Evolutionary conservation across 441 rosid species (phyloP), one percentile per base, ranked within the genome.

Genomic region (Pelargonium exstipulatum): DNA sequence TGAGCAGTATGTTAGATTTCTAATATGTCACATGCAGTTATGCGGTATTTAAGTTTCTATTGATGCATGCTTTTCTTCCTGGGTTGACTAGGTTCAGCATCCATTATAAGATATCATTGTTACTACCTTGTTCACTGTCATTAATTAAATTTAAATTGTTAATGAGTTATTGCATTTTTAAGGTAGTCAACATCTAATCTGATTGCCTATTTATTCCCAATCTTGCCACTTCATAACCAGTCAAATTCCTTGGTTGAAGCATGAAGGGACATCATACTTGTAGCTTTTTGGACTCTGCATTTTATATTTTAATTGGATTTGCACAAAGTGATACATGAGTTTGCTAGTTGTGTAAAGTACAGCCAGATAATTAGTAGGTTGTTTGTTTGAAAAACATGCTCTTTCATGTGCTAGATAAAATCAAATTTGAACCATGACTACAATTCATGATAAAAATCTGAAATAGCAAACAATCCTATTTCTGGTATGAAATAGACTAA

Each of bases 171-270:
- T 32, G 6, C 37, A 32, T 32, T 32, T 29, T 32, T 32, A 32
- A 5, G 37, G 6, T 32, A 32, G 53, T 43, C 32, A 69, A 45
- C 22, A n/a, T 51, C 57, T 51, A 51, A 51, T 13, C 20, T 14
- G 17, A 51, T n/a, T 49, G 57, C 57, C 20, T 51, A 51, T 51
- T 51, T 51, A 51, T 51, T 51, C 57, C 20, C 12, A 55, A 35
- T 42, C 55, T 24, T 68, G 58, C 65, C 65, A 57, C 65, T 45
- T 57, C 46, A 18, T 62, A 29, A 14, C 67, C 46, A 29, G 14
- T 43, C 17, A 55, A 14, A 2, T 40, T 16, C 2, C 26, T 24
- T 24, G 18, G n/a, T 7, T 58, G n/a, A 17, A 58, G 62, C 62
- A 17, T 22, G 26, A 17, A 22, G 9, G 18, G 13, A 1, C 12